Base-by-base conservation (phyloP, 1,139 yeast genomes). In the Protomyces gravidus region DNA sequence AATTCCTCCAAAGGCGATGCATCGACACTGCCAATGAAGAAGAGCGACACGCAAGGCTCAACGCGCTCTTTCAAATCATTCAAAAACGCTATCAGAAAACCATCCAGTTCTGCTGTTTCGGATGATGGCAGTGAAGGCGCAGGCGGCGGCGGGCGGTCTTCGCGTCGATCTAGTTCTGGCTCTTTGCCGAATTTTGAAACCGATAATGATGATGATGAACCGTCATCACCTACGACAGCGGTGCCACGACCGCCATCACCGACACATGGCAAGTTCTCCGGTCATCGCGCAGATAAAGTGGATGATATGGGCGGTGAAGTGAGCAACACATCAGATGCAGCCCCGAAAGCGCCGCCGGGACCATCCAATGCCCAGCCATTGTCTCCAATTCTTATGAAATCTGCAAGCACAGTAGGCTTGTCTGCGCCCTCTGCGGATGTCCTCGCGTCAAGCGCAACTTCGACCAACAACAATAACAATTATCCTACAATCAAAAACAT, bases 1-100 rank as follows among this genome's bases (percentile, higher is more conserved):
- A 28, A 60, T n/a, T 63, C 66, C 28, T 67, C 67, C 39, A 61
- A 65, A n/a, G 60, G 47, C 26, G 71, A 68, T 48, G 68, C 69
- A 59, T 67, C 70, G 45, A 70, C 69, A 61, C 76, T 77, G 27
- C 70, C 75, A 40, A 74, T 75, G 65, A 67, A 73, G 26, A 70
- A 78, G 48, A 66, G 73, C 19, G 78, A 75, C 63, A 75, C 78
- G 5, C 76, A 73, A 62, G 74, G 74, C 32, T 73, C 77, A 30
- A 66, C 75, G 11, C 67, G 71, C 59, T 72, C 75, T 5, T 62
- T 65, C 27, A 66, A 72, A 53, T 71, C 75, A 19, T 66, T 69
- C 49, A 53, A 53, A 36, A 53, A 53, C 17, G 47, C 58, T 13
- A 50, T 53, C 23, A 53, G 46, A 23, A 53, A 53, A 23, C 45